These are phyloP conservation scores for Centella asiatica DNA, from an alignment of 129 eudicot species.

Conservation along the genomic window DNA sequence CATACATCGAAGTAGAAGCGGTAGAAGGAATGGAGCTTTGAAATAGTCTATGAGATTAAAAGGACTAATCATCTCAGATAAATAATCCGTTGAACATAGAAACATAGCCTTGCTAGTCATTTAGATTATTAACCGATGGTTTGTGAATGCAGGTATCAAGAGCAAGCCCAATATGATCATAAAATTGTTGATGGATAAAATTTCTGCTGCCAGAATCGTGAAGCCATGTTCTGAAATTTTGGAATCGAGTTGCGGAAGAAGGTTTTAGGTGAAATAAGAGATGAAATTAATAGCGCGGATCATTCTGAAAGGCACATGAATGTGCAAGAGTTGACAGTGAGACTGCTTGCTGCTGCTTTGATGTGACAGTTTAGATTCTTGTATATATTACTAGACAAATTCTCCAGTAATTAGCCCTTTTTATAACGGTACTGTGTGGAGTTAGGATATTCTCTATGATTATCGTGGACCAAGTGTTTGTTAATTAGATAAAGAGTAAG, in stretches of 20 bases:
- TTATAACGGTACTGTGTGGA: background rate
- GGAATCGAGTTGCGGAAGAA: background rate
- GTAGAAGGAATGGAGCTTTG: too few relatives aligned
- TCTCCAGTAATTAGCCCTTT: too few relatives aligned
- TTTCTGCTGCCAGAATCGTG: background rate
- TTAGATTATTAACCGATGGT: background rate
- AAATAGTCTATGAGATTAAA: too few relatives aligned
- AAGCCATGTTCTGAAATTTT: background rate
- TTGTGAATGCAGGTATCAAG: slow-evolving; percentile 44
- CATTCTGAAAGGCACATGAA: background rate
- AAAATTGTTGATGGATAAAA: slow-evolving; percentile 3
- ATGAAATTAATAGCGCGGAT: background rate
- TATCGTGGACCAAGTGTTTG: background rate
- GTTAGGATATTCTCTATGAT: background rate
- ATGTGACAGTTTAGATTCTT: background rate
- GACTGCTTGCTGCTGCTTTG: background rate
- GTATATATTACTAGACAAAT: too few relatives aligned
- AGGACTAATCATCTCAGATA: too few relatives aligned
- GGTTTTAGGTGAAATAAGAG: background rate
- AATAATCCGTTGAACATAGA: too few relatives aligned
- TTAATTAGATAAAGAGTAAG: background rate
- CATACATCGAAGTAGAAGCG: too few relatives aligned
- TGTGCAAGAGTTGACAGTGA: background rate
- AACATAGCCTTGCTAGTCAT: background rate
- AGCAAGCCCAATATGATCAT: slow-evolving; percentile 66